Conservation (phyloP, 2,329 filamentous ascomycete species). For the Trichophyton schoenleinii region DNA sequence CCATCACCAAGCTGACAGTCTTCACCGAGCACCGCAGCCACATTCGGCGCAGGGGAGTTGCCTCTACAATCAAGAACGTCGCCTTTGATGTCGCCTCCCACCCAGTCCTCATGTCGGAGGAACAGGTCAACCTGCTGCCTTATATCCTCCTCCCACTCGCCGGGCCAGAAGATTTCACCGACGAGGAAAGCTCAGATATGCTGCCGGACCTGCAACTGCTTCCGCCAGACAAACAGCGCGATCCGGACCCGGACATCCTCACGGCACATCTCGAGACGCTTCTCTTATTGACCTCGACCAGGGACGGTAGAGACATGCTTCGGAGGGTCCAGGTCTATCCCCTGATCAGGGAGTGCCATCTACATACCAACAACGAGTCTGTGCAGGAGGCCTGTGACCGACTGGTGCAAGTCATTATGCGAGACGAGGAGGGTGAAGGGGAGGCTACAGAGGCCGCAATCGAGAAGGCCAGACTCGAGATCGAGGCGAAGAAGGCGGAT, state of each 20-base stretch:
- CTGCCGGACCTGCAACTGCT: conserved; percentile 80
- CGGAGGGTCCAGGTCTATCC: conserved; percentile 74
- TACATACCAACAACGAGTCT: conserved; percentile 61
- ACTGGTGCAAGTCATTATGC: conserved; percentile 76
- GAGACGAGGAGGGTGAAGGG: conserved; percentile 53
- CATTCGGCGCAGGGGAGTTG: conserved; percentile 83
- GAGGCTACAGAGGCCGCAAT: conserved; percentile 29
- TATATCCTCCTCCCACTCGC: conserved; percentile 82
- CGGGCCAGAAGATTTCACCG: conserved; percentile 74
- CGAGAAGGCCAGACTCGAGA: conserved; percentile 19
- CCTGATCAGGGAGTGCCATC: conserved; percentile 73
- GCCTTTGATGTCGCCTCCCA: conserved; percentile 72
- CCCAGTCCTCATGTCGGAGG: conserved; percentile 54
- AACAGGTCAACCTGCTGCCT: conserved; percentile 67
- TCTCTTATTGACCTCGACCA: conserved; percentile 66
- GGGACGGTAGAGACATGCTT: conserved; percentile 60
- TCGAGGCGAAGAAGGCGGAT: conserved; percentile 28
- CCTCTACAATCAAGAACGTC: conserved; percentile 86
- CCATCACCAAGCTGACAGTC: conserved; percentile 80
- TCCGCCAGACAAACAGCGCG: conserved; percentile 77
- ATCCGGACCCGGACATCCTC: conserved; percentile 62
- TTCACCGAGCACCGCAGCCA: conserved; percentile 84
- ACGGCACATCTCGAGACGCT: conserved; percentile 83
- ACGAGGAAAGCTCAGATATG: conserved; percentile 78
- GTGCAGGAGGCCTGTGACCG: conserved; percentile 79